These are phyloP conservation scores for Ophiostoma ips DNA, from an alignment of 2,329 filamentous ascomycete genomes.

Conservation along the genomic window DNA sequence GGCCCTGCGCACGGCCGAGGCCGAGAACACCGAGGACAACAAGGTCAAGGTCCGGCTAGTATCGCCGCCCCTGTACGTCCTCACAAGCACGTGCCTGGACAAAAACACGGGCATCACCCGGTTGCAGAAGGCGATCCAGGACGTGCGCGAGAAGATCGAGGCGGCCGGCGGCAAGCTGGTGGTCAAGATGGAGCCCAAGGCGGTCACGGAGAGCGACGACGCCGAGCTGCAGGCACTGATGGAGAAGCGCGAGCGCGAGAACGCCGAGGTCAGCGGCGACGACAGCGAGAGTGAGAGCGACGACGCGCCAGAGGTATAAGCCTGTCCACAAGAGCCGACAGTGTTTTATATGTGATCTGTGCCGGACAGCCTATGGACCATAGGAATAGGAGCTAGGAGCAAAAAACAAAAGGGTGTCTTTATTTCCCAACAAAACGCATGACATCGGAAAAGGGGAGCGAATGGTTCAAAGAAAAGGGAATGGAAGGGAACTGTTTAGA, in stretches of 20 bases:
- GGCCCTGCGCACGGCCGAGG: constrained; percentile 80
- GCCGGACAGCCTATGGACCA: no score
- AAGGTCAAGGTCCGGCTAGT: constrained; percentile 98
- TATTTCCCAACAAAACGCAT: neutral
- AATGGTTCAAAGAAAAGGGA: constrained; percentile 1
- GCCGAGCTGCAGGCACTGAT: constrained; percentile 93
- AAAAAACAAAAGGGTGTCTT: constrained; percentile 1
- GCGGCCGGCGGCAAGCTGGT: constrained; percentile 63
- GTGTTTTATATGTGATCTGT: neutral
- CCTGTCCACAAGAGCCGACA: neutral
- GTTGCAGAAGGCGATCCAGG: constrained; percentile 78
- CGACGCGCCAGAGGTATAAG: constrained; percentile 46
- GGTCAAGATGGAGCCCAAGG: constrained; percentile 98
- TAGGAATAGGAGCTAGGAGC: neutral
- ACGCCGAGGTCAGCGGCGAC: constrained; percentile 93
- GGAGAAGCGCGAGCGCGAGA: constrained; percentile 98
- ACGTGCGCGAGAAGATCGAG: constrained; percentile 71
- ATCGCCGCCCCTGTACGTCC: constrained; percentile 90
- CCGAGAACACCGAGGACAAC: constrained; percentile 78
- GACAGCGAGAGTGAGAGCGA: constrained; percentile 94
- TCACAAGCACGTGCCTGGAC: constrained; percentile 91
- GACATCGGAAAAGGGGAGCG: neutral
- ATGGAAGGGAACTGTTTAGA: constrained; percentile 4
- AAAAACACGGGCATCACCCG: constrained; percentile 74
- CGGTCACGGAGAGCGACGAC: constrained; percentile 96